These are phyloP conservation scores for Apium graveolens DNA, from an alignment of 129 eudicot species.

Conservation along the genomic window DNA sequence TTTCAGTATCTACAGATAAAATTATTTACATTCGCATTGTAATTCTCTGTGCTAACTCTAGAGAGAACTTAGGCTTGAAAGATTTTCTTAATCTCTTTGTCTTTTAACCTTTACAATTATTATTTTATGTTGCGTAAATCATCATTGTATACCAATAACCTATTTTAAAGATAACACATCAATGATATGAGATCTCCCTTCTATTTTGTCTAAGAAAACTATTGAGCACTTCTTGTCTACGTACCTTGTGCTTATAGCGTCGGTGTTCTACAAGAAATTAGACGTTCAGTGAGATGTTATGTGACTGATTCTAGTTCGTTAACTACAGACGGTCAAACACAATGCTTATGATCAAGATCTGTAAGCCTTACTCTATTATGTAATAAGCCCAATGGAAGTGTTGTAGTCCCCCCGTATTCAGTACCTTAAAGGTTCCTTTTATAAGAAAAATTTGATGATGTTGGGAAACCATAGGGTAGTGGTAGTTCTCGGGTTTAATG, in stretches of 20 bases:
- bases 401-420: too few species aligned
- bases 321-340: conserved; percentile 57
- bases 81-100: not conserved
- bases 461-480: too few species aligned
- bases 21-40: not conserved
- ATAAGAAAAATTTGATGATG: too few species aligned
- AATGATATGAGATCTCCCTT: not conserved
- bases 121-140: not conserved
- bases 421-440: too few species aligned
- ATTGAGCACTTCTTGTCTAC: not conserved
- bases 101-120: not conserved
- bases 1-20: not conserved
- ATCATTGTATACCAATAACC: not conserved
- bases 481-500: too few species aligned
- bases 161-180: not conserved
- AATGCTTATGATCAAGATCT: conserved; percentile 63
- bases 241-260: not conserved
- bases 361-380: too few species aligned
- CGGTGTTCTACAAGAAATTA: not conserved
- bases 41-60: not conserved
- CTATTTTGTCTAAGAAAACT: not conserved
- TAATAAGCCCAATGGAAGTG: too few species aligned
- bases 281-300: not conserved
- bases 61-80: conserved; percentile 49
- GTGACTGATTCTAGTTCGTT: not conserved